Percentiles rank a stretch among this genome's conserved stretches.
phyloP scores from a whole-genome alignment of 768 basidiomycete species.

The Mycena filopes region DNA sequence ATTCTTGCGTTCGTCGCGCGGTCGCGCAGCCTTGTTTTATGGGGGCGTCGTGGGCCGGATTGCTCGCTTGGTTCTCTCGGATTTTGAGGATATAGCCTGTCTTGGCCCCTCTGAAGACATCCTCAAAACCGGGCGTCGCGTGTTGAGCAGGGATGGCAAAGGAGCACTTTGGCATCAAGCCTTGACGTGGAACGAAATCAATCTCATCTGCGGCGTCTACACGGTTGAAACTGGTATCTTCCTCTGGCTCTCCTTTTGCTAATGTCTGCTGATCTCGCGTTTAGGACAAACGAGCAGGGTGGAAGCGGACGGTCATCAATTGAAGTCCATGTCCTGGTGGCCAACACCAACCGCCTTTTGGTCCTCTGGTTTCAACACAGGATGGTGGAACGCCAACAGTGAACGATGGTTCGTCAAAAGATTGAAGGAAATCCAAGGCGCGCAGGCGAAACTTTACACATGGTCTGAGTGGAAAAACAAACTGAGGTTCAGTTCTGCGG shows the following conservation, averaged over 20 bases:
- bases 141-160: not conserved
- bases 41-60: slow-evolving; percentile 26
- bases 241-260: not conserved
- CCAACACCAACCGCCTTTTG: slow-evolving; percentile 19
- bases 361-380: slow-evolving; percentile 20
- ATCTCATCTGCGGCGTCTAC: slow-evolving; percentile 20
- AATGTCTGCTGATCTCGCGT: slow-evolving; percentile 10
- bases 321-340: slow-evolving; percentile 28
- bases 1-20: slow-evolving; percentile 21
- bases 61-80: slow-evolving; percentile 8
- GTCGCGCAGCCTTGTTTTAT: slow-evolving; percentile 22
- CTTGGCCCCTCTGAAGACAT: slow-evolving; percentile 17
- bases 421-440: slow-evolving; percentile 13
- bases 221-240: slow-evolving; percentile 21
- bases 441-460: slow-evolving; percentile 9
- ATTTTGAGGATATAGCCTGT: slow-evolving; percentile 17
- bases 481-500: slow-evolving; percentile 14
- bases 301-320: slow-evolving; percentile 9
- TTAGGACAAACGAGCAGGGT: slow-evolving; percentile 15
- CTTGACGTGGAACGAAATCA: slow-evolving; percentile 3
- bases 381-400: slow-evolving; percentile 22
- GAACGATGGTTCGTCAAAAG: slow-evolving; percentile 22
- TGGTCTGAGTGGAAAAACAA: slow-evolving; percentile 23
- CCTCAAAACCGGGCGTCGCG: slow-evolving; percentile 8
- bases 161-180: slow-evolving; percentile 5